These are phyloP conservation scores for Sisymbrium irio DNA, from an alignment of 345 rosid species.

Conservation along the genomic window DNA sequence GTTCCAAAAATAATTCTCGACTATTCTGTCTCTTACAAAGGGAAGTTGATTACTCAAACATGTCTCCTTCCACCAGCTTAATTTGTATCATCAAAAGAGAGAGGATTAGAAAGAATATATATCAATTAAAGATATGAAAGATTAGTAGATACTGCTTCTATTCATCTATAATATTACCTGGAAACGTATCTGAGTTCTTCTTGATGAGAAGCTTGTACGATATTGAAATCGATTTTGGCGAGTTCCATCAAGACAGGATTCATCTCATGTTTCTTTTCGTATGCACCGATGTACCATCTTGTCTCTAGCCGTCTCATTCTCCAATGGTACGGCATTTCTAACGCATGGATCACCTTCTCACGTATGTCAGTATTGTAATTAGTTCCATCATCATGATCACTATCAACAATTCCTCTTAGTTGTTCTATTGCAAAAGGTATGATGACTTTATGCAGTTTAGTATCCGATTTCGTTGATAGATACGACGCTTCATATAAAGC, in stretches of 20 bases:
- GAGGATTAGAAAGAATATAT: no score
- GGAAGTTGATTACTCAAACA: conserved; percentile 30
- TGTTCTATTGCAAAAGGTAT: conserved; percentile 32
- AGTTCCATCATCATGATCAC: conserved; percentile 2
- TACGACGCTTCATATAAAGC: conserved; percentile 43
- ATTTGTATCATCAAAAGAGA: background rate
- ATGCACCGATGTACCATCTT: conserved; percentile 18
- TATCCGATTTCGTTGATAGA: conserved; percentile 29
- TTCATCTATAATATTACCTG: background rate
- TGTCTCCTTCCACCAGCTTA: conserved; percentile 45
- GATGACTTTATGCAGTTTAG: conserved; percentile 32
- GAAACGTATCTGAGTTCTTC: conserved; percentile 33
- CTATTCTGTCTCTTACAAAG: conserved; percentile 35
- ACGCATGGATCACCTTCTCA: conserved; percentile 14
- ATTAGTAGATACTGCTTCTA: background rate
- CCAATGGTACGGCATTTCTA: conserved; percentile 31
- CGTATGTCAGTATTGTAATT: background rate
- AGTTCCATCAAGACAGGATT: conserved; percentile 17
- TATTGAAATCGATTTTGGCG: conserved; percentile 35
- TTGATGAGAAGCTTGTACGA: conserved; percentile 30
- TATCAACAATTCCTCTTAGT: background rate
- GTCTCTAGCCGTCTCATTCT: conserved; percentile 30
- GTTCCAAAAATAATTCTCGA: conserved; percentile 41
- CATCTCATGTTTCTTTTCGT: conserved; percentile 8
- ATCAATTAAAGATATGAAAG: background rate